A percentile compares a stretch with the other conserved stretches of the same genome.
phyloP scores from a whole-genome alignment of 1,284 basidiomycete genomes.

The Schizophyllum commune region DNA sequence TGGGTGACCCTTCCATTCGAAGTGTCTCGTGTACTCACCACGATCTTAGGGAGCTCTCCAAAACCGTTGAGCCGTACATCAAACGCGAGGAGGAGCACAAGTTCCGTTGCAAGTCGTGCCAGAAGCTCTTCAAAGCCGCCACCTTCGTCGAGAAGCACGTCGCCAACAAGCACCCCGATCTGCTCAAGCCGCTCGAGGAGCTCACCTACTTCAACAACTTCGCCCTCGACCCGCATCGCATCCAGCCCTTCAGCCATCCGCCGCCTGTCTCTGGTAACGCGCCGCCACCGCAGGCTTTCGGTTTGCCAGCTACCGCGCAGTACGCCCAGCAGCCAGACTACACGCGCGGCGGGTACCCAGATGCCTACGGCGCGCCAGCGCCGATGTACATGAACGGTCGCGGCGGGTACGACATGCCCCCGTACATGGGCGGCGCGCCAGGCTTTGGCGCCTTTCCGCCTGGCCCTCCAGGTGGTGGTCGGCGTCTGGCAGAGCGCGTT shows the following conservation, averaged over 20 bases:
- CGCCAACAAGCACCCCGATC: slow-evolving; percentile 80
- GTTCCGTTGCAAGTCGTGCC: slow-evolving; percentile 90
- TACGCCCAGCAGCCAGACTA: slow-evolving; percentile 18
- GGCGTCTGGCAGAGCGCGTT: slow-evolving; percentile 69
- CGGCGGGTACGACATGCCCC: slow-evolving; percentile 43
- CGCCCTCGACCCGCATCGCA: slow-evolving; percentile 85
- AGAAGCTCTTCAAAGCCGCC: slow-evolving; percentile 92
- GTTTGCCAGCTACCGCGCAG: slow-evolving; percentile 41
- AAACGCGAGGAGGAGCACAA: slow-evolving; percentile 95
- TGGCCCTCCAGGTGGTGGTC: slow-evolving; percentile 24
- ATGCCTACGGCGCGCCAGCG: slow-evolving; percentile 25
- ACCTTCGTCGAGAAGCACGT: slow-evolving; percentile 95
- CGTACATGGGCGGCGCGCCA: slow-evolving; percentile 29
- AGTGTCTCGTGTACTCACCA: slow-evolving; percentile 6
- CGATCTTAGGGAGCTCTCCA: slow-evolving; percentile 64
- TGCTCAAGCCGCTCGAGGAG: slow-evolving; percentile 76
- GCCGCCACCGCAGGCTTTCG: slow-evolving; percentile 70
- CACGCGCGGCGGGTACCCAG: slow-evolving; percentile 10
- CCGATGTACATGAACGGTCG: slow-evolving; percentile 37
- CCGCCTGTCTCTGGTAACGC: slow-evolving; percentile 60
- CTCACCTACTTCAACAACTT: slow-evolving; percentile 89
- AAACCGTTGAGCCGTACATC: slow-evolving; percentile 68
- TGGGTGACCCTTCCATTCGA: slow-evolving; percentile 33
- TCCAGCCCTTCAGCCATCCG: slow-evolving; percentile 78
- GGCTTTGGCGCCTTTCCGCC: slow-evolving; percentile 33